Evolutionary conservation across 2,329 filamentous ascomycete genomes (phyloP).

Genomic region (Zalaria obscura): DNA sequence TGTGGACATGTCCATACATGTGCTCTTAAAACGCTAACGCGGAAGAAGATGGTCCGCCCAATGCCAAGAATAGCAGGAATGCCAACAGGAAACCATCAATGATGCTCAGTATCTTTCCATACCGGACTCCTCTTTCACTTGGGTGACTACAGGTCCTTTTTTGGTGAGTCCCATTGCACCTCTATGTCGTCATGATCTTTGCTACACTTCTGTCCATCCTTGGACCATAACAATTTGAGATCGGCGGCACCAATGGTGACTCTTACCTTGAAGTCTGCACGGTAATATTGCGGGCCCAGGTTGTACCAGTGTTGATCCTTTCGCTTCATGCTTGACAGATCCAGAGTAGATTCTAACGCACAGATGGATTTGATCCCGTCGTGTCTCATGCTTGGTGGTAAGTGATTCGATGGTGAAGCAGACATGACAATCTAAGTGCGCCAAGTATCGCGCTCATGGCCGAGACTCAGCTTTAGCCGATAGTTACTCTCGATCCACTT

Average conservation of each 20-base stretch:
- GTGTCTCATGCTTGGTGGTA: constrained; percentile 1
- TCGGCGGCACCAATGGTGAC: constrained; percentile 1
- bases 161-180: not conserved
- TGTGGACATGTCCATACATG: too few relatives aligned
- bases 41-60: too few relatives aligned
- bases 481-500: constrained; percentile 4
- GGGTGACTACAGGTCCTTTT: not conserved
- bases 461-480: constrained; percentile 5
- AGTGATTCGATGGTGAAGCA: not conserved
- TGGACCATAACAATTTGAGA: not conserved
- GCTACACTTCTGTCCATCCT: not conserved
- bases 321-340: not conserved
- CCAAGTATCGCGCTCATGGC: constrained; percentile 5
- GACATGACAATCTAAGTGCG: constrained; percentile 5
- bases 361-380: constrained; percentile 1
- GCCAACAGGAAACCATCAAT: too few relatives aligned
- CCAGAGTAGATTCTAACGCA: not conserved
- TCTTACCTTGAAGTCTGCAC: constrained; percentile 1
- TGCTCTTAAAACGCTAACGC: too few relatives aligned
- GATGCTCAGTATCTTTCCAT: too few relatives aligned
- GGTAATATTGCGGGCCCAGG: not conserved
- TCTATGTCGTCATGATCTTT: constrained; percentile 2
- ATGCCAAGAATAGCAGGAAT: too few relatives aligned
- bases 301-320: constrained; percentile 4
- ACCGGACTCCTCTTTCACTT: too few relatives aligned